Base-by-base conservation (phyloP, 768 basidiomycete genomes). In the Kwoniella botswanensis region DNA sequence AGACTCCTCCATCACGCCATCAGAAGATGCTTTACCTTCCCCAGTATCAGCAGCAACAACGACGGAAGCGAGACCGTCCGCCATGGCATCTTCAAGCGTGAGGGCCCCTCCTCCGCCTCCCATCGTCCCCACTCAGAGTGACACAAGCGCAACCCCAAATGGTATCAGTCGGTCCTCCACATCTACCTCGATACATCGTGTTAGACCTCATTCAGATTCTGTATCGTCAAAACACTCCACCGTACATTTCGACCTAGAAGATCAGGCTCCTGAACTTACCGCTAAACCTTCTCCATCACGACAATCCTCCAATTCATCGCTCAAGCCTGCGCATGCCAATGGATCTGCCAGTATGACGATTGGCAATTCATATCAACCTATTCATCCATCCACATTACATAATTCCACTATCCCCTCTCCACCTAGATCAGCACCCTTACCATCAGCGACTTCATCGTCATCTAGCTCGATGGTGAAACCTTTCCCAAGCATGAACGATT, bases 391-490 rank as follows among this genome's bases (percentile, higher is more conserved):
- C 1, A 58, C 35, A 5, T 44, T 70, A 21, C 68, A 70, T 22
- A 70, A 53, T 29, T 70, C 68, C 13, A 64, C 63, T 3, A 55
- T 70, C 26, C 68, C 68, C 21, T 56, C 68, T 21, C 62, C 62
- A 22, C 63, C 63, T 15, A 70, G 52, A 63, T 50, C 61, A 1
- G 73, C 29, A 65, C 78, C 61, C 60, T 59, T 53, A 44, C 70
- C 15, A 18, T 76, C 52, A 56, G 71, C 44, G 64, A 55, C 26
- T 68, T 65, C 66, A n/a, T 61, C 58, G 42, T 35, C 35, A 35
- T 77, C 67, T 61, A 75, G 62, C 52, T 63, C 61, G 4, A 29
- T 62, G 12, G 55, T 63, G 57, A 63, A 63, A 29, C 61, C 21
- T 10, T 60, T 60, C 21, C 62, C 67, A 41, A 15, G 29, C 65